Percentiles rank a stretch among this genome's conserved stretches.
phyloP scores from a whole-genome alignment of 108 stramenopile genomes.

The Cylindrotheca closterium region DNA sequence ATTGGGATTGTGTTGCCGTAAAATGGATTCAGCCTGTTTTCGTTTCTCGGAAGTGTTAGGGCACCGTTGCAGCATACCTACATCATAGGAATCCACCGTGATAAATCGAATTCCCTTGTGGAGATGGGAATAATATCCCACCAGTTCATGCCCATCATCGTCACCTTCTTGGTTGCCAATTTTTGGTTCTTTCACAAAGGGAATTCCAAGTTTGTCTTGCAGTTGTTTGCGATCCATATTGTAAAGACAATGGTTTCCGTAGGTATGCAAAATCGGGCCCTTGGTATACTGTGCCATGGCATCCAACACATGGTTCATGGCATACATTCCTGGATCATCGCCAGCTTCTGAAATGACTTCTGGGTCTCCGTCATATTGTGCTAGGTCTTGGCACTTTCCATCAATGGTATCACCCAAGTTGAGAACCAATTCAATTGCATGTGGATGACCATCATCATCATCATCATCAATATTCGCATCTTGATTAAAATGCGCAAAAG shows the following conservation, averaged over 20 bases:
- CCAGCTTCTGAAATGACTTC: slow-evolving; percentile 2
- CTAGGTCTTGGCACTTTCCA: slow-evolving; percentile 73
- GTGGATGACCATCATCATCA: not conserved
- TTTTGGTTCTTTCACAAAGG: slow-evolving; percentile 57
- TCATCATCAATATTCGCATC: too few species aligned
- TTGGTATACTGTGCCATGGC: slow-evolving; percentile 50
- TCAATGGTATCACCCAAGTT: slow-evolving; percentile 87
- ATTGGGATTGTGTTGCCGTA: slow-evolving; percentile 66
- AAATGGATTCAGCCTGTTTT: slow-evolving; percentile 51
- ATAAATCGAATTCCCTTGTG: slow-evolving; percentile 51
- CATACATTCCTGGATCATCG: slow-evolving; percentile 34
- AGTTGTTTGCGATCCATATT: slow-evolving; percentile 64
- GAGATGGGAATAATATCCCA: slow-evolving; percentile 31
- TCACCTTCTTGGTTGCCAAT: slow-evolving; percentile 34
- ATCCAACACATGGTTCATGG: slow-evolving; percentile 60
- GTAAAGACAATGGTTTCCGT: slow-evolving; percentile 90
- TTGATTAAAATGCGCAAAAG: slow-evolving; percentile 64
- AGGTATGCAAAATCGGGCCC: slow-evolving; percentile 71
- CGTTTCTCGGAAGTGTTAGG: slow-evolving; percentile 42
- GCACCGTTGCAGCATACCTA: slow-evolving; percentile 62
- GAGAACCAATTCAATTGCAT: slow-evolving; percentile 63
- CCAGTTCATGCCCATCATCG: slow-evolving; percentile 33
- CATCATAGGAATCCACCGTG: slow-evolving; percentile 75
- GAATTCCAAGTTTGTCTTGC: slow-evolving; percentile 56
- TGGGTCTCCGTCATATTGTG: slow-evolving; percentile 30